Evolutionary conservation across 805 yeast species (phyloP), one percentile per base, ranked within the genome.

Genomic region (Sugiyamaella qingdaonensis): DNA sequence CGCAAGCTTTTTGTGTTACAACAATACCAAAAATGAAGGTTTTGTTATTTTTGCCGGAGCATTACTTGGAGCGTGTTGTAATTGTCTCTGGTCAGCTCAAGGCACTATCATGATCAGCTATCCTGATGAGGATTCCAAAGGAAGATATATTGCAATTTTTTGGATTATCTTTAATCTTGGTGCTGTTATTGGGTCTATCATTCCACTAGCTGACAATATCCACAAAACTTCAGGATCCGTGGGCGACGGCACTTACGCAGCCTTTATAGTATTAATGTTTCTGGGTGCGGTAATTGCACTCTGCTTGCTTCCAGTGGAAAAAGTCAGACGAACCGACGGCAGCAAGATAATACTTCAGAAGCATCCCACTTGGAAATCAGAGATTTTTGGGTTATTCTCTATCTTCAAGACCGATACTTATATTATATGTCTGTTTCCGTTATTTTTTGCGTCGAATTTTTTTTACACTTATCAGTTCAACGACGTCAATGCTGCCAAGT

Each of bases 401-500:
- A 66, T 71, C 48, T 69, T 76, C 56, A 64, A 60, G 49, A 58
- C 58, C 16, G 77, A 77, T 61, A 78, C 78, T 49, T 70, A 67
- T 61, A 77, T 81, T 50, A 62, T 74, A 47, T 65, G 75, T 24
- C 60, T 80, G 65, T 76, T 81, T 73, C 86, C 85, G 78, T 75
- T 79, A 80, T 81, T 81, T 62, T 77, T 78, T 58, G 74, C 82
- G 27, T 79, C 85, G 32, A 81, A 81, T 71, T 81, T 80, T 79
- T 81, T 79, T 69, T 80, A 81, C 71, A 78, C 85, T 41, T 81
- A 81, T 65, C 85, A 81, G 67, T 80, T 78, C 61, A 79, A 80
- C 62, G 79, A 77, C 53, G 72, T 77, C 65, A 81, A 80, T 62
- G 78, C 77, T 42, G 78, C 77, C 21, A 70, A 78, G 49, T 81